phyloP scores from a whole-genome alignment of 1,284 basidiomycete species.

The Porodaedalea pini region DNA sequence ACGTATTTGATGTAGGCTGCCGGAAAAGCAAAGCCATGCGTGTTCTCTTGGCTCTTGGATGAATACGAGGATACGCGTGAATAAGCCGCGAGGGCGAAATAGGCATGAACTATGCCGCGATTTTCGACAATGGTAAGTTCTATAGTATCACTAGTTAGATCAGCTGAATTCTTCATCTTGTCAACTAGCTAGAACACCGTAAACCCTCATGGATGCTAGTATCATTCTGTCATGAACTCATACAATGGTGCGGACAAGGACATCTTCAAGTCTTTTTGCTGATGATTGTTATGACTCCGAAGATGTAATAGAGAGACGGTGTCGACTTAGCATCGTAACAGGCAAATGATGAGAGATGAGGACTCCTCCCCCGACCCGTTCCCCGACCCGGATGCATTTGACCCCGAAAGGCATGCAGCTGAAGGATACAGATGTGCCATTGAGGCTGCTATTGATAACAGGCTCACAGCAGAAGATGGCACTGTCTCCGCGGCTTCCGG shows the following conservation, averaged over 20 bases:
- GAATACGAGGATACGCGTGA: constrained; percentile 1
- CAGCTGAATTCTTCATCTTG: constrained; percentile 16
- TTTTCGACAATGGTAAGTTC: constrained; percentile 1
- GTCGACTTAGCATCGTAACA: not conserved
- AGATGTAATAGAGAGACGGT: constrained; percentile 7
- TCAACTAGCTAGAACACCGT: no score
- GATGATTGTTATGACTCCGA: constrained; percentile 9
- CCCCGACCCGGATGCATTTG: constrained; percentile 13
- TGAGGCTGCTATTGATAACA: not conserved
- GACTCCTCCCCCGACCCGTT: constrained; percentile 3
- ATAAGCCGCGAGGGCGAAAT: constrained; percentile 8
- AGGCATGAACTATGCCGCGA: constrained; percentile 3
- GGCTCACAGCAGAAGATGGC: not conserved
- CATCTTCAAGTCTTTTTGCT: constrained; percentile 8
- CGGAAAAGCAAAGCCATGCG: constrained; percentile 1
- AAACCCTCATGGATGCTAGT: no score
- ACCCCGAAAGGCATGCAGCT: constrained; percentile 8
- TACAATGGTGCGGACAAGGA: constrained; percentile 6
- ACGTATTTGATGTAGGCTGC: constrained; percentile 1
- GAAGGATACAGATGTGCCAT: no score
- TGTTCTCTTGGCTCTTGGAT: constrained; percentile 5
- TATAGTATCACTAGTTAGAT: constrained; percentile 24
- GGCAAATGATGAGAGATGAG: constrained; percentile 21
- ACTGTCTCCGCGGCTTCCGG: constrained; percentile 9
- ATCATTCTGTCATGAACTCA: no score